These are phyloP conservation scores for Panaeolus cyanescens DNA, from an alignment of 768 basidiomycete species.

Conservation along the genomic window DNA sequence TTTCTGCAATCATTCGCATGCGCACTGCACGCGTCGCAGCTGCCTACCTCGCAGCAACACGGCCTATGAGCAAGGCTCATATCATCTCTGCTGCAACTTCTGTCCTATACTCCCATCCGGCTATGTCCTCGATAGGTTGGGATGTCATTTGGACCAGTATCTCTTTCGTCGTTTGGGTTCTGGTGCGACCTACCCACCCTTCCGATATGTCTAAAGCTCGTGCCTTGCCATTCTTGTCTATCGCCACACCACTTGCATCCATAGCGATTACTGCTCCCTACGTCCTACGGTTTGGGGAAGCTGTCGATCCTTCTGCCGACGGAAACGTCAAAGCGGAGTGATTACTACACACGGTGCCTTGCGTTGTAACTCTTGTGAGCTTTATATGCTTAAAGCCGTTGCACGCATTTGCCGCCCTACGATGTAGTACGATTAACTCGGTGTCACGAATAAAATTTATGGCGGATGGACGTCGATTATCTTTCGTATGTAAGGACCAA, in stretches of 20 bases:
- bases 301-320: slow-evolving; percentile 1
- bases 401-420: too few relatives aligned
- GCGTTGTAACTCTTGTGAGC: background rate
- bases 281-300: slow-evolving; percentile 13
- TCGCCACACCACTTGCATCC: slow-evolving; percentile 25
- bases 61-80: slow-evolving; percentile 13
- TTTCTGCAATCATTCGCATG: slow-evolving; percentile 35
- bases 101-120: slow-evolving; percentile 52
- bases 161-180: slow-evolving; percentile 41
- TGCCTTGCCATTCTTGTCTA: slow-evolving; percentile 20
- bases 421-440: too few relatives aligned
- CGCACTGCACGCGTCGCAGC: slow-evolving; percentile 29
- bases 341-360: background rate
- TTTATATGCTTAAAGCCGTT: too few relatives aligned
- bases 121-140: slow-evolving; percentile 66
- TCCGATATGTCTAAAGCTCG: slow-evolving; percentile 8
- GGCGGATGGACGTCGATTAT: too few relatives aligned
- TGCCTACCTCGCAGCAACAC: slow-evolving; percentile 16
- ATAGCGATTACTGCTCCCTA: slow-evolving; percentile 28
- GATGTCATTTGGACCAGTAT: slow-evolving; percentile 60
- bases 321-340: background rate
- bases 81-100: slow-evolving; percentile 32
- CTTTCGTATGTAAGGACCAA: too few relatives aligned
- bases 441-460: too few relatives aligned
- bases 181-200: slow-evolving; percentile 1